A percentile compares a stretch with the other conserved stretches of the same genome.
phyloP scores from a whole-genome alignment of 768 basidiomycete species.

The Kwoniella bestiolae region DNA sequence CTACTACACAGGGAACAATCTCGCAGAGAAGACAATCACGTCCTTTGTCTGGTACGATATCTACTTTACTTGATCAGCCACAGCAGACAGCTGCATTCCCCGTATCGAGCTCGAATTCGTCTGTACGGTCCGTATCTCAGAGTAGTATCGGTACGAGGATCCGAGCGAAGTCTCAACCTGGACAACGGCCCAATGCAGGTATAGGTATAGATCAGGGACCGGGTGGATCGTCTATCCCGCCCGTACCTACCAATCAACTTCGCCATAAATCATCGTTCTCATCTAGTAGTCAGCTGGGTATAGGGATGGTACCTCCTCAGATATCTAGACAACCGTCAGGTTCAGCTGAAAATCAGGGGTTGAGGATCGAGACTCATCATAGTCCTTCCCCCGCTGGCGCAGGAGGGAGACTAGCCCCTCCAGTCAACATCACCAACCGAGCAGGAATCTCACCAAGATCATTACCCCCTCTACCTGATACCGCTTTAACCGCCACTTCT shows the following conservation, averaged over 20 bases:
- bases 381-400: too few species aligned
- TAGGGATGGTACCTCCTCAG: slow-evolving; percentile 5
- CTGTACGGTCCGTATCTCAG: slow-evolving; percentile 12
- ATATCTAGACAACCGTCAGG: not conserved
- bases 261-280: slow-evolving; percentile 26
- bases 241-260: slow-evolving; percentile 12
- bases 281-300: slow-evolving; percentile 14
- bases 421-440: slow-evolving; percentile 12
- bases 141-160: slow-evolving; percentile 24
- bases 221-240: slow-evolving; percentile 13
- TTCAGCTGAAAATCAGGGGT: not conserved
- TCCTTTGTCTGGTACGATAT: slow-evolving; percentile 15
- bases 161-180: slow-evolving; percentile 28
- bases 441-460: slow-evolving; percentile 13
- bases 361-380: slow-evolving; percentile 13
- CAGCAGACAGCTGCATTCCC: not conserved
- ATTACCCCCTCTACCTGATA: slow-evolving; percentile 26
- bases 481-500: slow-evolving; percentile 4
- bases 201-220: slow-evolving; percentile 5
- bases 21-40: slow-evolving; percentile 40
- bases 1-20: slow-evolving; percentile 43
- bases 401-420: slow-evolving; percentile 22
- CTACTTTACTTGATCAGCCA: slow-evolving; percentile 11
- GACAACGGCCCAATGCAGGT: slow-evolving; percentile 15
- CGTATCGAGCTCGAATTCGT: slow-evolving; percentile 10